These are phyloP conservation scores for Colletotrichum godetiae DNA, from an alignment of 2,329 filamentous ascomycete species.

Conservation along the genomic window DNA sequence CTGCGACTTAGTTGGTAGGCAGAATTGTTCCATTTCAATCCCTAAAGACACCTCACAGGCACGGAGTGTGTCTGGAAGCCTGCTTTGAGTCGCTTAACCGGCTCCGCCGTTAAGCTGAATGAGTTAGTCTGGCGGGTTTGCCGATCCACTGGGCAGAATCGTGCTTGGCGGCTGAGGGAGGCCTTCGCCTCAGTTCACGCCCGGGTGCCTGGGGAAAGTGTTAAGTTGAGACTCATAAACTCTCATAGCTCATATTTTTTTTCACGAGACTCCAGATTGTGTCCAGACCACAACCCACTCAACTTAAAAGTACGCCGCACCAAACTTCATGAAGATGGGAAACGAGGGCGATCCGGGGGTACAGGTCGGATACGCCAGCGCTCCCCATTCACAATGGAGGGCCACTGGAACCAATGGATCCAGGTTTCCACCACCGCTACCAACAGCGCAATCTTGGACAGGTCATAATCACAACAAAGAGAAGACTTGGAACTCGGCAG, in stretches of 20 bases:
- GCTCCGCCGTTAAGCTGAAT: background rate
- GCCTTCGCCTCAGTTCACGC: background rate
- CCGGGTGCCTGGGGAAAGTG: background rate
- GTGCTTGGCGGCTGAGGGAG: background rate
- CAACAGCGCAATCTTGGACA: background rate
- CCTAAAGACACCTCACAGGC: background rate
- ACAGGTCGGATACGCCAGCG: background rate
- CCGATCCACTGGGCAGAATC: background rate
- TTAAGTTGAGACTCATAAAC: background rate
- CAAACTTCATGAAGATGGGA: background rate
- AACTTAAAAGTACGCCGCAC: background rate
- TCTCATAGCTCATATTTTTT: background rate
- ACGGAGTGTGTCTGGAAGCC: background rate
- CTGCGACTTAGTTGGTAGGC: background rate
- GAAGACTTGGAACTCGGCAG: background rate
- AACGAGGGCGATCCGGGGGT: background rate
- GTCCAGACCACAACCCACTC: background rate
- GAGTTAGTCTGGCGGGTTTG: background rate
- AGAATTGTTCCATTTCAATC: background rate
- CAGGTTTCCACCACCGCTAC: background rate
- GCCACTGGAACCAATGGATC: background rate
- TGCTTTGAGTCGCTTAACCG: background rate
- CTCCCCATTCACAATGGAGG: conserved; percentile 1
- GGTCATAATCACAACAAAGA: background rate
- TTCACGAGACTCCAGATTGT: background rate